phyloP scores from a whole-genome alignment of 768 basidiomycete genomes.

The Aureoboletus auriporus region DNA sequence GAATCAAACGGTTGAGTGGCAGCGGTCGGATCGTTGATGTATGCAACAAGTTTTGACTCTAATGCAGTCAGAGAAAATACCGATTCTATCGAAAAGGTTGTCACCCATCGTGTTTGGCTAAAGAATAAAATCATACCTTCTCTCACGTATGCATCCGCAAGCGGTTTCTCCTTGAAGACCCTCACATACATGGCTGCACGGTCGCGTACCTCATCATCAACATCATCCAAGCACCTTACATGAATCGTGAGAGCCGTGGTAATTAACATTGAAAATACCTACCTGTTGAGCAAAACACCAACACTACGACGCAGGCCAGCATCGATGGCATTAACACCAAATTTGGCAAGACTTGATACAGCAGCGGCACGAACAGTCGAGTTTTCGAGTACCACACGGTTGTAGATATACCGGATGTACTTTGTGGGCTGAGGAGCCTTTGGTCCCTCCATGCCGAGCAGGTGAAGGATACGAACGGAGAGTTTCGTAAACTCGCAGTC shows the following conservation, averaged over 20 bases:
- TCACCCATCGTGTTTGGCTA: neutral
- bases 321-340: slow-evolving; percentile 88
- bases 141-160: slow-evolving; percentile 86
- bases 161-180: slow-evolving; percentile 69
- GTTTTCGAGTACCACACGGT: slow-evolving; percentile 97
- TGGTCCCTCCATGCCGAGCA: slow-evolving; percentile 94
- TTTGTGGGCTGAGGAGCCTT: slow-evolving; percentile 95
- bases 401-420: slow-evolving; percentile 99
- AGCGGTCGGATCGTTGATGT: slow-evolving; percentile 80
- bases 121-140: slow-evolving; percentile 59
- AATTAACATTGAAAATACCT: slow-evolving; percentile 15
- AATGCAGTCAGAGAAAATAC: slow-evolving; percentile 88
- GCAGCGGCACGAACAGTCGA: slow-evolving; percentile 97
- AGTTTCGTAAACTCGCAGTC: slow-evolving; percentile 99
- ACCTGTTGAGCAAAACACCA: slow-evolving; percentile 82
- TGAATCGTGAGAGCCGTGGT: slow-evolving; percentile 3
- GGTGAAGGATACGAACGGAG: slow-evolving; percentile 92
- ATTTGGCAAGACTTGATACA: slow-evolving; percentile 92
- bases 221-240: slow-evolving; percentile 88
- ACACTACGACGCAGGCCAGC: slow-evolving; percentile 78
- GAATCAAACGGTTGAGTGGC: slow-evolving; percentile 76
- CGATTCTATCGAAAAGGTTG: slow-evolving; percentile 59
- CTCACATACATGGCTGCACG: slow-evolving; percentile 93
- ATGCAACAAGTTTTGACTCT: slow-evolving; percentile 89
- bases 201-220: slow-evolving; percentile 98